Evolutionary conservation across 306 rosid species (phyloP).

Genomic region (Cicer pinnatifidum): DNA sequence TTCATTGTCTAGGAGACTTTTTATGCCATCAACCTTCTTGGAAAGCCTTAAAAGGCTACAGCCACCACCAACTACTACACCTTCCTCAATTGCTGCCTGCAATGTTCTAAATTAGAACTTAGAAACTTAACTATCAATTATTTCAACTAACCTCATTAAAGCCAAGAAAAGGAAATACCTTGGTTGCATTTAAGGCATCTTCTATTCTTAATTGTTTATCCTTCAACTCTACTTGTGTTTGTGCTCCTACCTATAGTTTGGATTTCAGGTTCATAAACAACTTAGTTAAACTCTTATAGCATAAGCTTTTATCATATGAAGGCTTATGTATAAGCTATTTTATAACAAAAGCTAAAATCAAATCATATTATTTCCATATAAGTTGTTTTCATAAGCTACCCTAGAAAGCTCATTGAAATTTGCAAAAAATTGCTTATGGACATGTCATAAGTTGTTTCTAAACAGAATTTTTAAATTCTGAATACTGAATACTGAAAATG

Average conservation of each 20-base stretch:
- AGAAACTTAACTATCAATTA: conserved; percentile 30
- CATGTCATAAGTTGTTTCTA: too few relatives aligned
- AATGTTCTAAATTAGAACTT: conserved; percentile 44
- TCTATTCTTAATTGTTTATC: conserved; percentile 87
- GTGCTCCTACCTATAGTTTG: conserved; percentile 88
- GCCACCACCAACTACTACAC: conserved; percentile 96
- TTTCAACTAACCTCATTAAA: conserved; percentile 30
- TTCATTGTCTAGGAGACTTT: conserved; percentile 71
- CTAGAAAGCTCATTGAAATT: too few relatives aligned
- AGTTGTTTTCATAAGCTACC: too few relatives aligned
- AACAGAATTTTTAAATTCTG: background rate
- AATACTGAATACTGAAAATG: conserved; percentile 20
- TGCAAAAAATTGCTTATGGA: too few relatives aligned
- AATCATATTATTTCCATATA: too few relatives aligned
- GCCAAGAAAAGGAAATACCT: conserved; percentile 56
- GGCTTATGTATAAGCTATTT: too few relatives aligned
- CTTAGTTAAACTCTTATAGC: too few relatives aligned
- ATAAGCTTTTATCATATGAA: too few relatives aligned
- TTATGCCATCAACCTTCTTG: conserved; percentile 68
- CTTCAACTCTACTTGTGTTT: conserved; percentile 88
- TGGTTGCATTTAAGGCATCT: conserved; percentile 91
- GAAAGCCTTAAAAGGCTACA: conserved; percentile 90
- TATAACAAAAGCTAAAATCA: too few relatives aligned
- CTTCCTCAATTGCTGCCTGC: conserved; percentile 96
- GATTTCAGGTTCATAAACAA: conserved; percentile 3